Evolutionary conservation across 352 stramenopile genomes (phyloP), one percentile per base, ranked within the genome.

Genomic region (Pythium oligandrum): DNA sequence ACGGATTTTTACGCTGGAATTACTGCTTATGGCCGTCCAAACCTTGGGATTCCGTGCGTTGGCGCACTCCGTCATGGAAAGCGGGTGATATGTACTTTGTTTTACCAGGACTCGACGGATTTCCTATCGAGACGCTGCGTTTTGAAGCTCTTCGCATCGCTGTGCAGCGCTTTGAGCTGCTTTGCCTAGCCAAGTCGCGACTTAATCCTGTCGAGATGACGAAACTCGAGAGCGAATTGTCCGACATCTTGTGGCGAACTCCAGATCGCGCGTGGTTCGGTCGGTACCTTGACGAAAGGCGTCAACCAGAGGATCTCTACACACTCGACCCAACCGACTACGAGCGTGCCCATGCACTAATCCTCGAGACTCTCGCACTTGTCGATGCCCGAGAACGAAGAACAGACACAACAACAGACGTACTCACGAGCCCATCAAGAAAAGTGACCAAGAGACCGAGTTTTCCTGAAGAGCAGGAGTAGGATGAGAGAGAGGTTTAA

Each of bases 21-120:
- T 91, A 82, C 62, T 88, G 81, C 26, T 59, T 91, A 7, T 91
- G 81, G 81, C 81, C 81, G 0, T 54, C 59, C 1, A 53, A 59
- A 46, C 81, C 78, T 2, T 90, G 81, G 81, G 57, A 75, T 7
- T 69, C 71, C 55, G 70, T 91, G 51, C 64, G 66, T 26, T 91
- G 81, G 81, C 71, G 81, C 12, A 66, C 72, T 9, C 66, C 76
- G 3, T 69, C 64, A 36, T 91, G 81, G 81, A 81, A 83, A 40
- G 81, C 90, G 0, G 81, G 81, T 3, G 81, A 91, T 46, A 91
- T 91, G 81, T 91, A 91, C 59, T 91, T 91, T 57, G 81, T 91
- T 39, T 64, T 91, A 1, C 81, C 81, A 6, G 81, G 81, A 1
- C 57, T 53, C 0, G 76, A 89, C 48, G 81, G 81, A 0, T 69